phyloP scores from a whole-genome alignment of 192 early-diverging fungal species.

The Phycomyces blakesleeanus region DNA sequence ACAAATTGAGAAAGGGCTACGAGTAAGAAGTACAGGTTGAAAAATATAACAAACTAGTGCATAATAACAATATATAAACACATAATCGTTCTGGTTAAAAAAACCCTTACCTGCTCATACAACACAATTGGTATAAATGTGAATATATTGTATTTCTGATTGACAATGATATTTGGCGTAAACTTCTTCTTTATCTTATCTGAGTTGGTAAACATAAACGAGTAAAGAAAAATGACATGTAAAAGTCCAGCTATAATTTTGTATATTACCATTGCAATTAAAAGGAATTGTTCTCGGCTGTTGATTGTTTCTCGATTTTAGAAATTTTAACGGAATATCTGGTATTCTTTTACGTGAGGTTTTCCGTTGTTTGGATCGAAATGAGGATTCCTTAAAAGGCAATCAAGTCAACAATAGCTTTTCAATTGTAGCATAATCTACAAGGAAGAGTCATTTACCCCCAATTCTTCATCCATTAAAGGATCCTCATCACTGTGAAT shows the following conservation, averaged over 20 bases:
- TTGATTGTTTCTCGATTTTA: not conserved
- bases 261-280: not conserved
- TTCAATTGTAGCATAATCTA: not conserved
- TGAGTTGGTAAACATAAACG: conserved; percentile 15
- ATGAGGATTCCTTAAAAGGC: conserved; percentile 3
- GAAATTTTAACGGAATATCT: not conserved
- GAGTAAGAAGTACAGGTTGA: conserved; percentile 92
- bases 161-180: conserved; percentile 79
- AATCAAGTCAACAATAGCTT: not conserved
- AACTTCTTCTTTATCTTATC: conserved; percentile 56
- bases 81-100: not conserved
- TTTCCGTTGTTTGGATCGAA: not conserved
- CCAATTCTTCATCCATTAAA: conserved; percentile 13
- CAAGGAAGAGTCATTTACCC: conserved; percentile 1
- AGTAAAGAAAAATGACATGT: not conserved
- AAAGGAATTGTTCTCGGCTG: not conserved
- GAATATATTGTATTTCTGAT: conserved; percentile 83
- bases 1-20: conserved; percentile 93
- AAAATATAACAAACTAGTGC: conserved; percentile 86
- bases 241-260: not conserved
- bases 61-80: not conserved
- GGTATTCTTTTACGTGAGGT: not conserved
- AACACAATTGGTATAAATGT: conserved; percentile 79
- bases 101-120: conserved; percentile 64
- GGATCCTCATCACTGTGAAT: conserved; percentile 11